Evolutionary conservation across 345 rosid species (phyloP), one percentile per base, ranked within the genome.

Genomic region (Ricinus communis): DNA sequence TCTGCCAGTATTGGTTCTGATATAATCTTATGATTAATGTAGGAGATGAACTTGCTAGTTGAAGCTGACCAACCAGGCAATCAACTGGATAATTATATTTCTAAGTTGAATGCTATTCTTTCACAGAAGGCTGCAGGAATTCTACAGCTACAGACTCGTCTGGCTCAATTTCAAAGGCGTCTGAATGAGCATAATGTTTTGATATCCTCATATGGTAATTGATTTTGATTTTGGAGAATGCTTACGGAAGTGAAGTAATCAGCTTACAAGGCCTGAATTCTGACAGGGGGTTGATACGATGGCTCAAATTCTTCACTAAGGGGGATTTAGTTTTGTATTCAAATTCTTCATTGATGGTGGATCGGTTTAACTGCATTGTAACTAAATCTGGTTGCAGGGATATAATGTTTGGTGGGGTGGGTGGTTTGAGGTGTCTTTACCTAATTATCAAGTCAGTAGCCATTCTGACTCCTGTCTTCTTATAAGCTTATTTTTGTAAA

Each of bases 31-130:
- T 27, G 57, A 27, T 55, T 40, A 10, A n/a, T 70, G 77, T 80
- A 88, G 92, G 92, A 88, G 78, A 88, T 86, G 92, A 69, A 80
- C 68, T 76, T 88, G 70, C 80, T 86, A 0, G 85, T 77, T 76
- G 80, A 84, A 84, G 92, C 82, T 49, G 87, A 88, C 70, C 86
- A 84, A 79, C 90, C 86, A 10, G 90, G 90, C 56, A 87, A 87
- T 76, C 85, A 79, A 33, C 76, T 85, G 30, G 86, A 85, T 66
- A 79, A 80, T 68, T 87, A 85, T 79, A 69, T 87, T 41, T 61
- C 81, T 30, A 87, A 79, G 69, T 70, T 88, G 54, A 84, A 83
- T 67, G 56, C 77, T 62, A 78, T 84, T 76, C 90, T 88, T 60
- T 81, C 88, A 8, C 83, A 82, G 70, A 88, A 88, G 74, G 88